A percentile compares a stretch with the other conserved stretches of the same genome.
These are phyloP conservation scores for Quercus ilex DNA, from an alignment of 306 rosid species.

Conservation along the genomic window DNA sequence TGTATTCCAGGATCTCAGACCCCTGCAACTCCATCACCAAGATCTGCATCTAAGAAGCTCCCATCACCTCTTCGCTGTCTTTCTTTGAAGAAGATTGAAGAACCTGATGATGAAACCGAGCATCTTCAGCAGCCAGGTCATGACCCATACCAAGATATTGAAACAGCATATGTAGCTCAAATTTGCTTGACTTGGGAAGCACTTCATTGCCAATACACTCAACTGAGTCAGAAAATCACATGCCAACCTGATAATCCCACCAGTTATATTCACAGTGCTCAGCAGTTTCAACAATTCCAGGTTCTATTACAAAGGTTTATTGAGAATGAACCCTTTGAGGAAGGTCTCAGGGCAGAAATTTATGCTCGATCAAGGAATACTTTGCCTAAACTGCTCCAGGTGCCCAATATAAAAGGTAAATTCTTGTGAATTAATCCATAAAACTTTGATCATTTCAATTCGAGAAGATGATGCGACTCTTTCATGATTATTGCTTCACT, in stretches of 20 bases:
- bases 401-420: slow-evolving; percentile 76
- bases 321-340: slow-evolving; percentile 94
- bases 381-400: slow-evolving; percentile 78
- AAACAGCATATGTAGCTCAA: slow-evolving; percentile 92
- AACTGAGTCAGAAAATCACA: slow-evolving; percentile 64
- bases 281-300: slow-evolving; percentile 90
- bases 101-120: slow-evolving; percentile 68
- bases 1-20: slow-evolving; percentile 42
- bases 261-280: slow-evolving; percentile 73
- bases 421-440: not conserved
- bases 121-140: slow-evolving; percentile 64
- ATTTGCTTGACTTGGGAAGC: slow-evolving; percentile 95
- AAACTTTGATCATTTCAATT: not conserved
- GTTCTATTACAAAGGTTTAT: slow-evolving; percentile 87
- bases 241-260: slow-evolving; percentile 77
- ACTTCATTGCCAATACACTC: slow-evolving; percentile 91
- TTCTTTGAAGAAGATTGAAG: slow-evolving; percentile 81
- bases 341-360: slow-evolving; percentile 64
- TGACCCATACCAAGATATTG: slow-evolving; percentile 65
- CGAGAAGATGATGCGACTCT: not conserved
- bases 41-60: slow-evolving; percentile 79
- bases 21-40: slow-evolving; percentile 67
- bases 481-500: not conserved
- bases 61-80: slow-evolving; percentile 86
- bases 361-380: slow-evolving; percentile 65